Evolutionary conservation across 2,329 filamentous ascomycete genomes (phyloP).

Genomic region (Monilinia polystroma): DNA sequence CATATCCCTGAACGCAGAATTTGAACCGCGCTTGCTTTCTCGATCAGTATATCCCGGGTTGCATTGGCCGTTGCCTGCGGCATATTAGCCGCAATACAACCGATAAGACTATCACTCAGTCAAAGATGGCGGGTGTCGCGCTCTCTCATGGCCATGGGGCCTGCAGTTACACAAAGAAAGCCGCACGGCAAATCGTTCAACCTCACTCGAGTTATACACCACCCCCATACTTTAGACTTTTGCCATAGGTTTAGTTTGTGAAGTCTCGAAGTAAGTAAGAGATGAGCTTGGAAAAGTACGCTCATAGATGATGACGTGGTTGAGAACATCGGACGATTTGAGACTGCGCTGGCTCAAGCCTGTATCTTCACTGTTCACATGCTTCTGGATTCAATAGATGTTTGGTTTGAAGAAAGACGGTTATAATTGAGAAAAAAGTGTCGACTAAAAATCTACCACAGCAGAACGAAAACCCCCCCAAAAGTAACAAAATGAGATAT

Average conservation of each 20-base stretch:
- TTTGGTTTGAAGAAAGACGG: background rate
- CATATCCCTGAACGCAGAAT: constrained; percentile 17
- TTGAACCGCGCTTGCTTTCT: constrained; percentile 10
- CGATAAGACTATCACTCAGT: constrained; percentile 6
- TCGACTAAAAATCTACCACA: constrained; percentile 23
- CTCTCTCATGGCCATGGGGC: constrained; percentile 4
- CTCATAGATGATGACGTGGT: background rate
- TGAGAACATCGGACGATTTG: background rate
- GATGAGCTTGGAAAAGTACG: background rate
- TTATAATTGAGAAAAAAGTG: constrained; percentile 20
- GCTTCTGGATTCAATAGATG: background rate
- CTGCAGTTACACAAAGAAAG: constrained; percentile 19
- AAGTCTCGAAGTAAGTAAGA: background rate
- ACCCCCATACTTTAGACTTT: background rate
- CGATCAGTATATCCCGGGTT: background rate
- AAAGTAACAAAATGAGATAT: constrained; percentile 22
- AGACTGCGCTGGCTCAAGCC: background rate
- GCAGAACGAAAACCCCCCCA: constrained; percentile 21
- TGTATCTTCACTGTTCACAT: constrained; percentile 4
- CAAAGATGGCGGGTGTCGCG: constrained; percentile 12
- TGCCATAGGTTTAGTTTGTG: background rate
- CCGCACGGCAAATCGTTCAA: constrained; percentile 19
- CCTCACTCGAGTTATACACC: constrained; percentile 8
- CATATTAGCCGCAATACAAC: constrained; percentile 17
- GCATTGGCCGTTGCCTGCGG: constrained; percentile 6